Evolutionary conservation across 352 stramenopile genomes (phyloP), one percentile per base, ranked within the genome.

Genomic region (Aphanomyces cochlioides): DNA sequence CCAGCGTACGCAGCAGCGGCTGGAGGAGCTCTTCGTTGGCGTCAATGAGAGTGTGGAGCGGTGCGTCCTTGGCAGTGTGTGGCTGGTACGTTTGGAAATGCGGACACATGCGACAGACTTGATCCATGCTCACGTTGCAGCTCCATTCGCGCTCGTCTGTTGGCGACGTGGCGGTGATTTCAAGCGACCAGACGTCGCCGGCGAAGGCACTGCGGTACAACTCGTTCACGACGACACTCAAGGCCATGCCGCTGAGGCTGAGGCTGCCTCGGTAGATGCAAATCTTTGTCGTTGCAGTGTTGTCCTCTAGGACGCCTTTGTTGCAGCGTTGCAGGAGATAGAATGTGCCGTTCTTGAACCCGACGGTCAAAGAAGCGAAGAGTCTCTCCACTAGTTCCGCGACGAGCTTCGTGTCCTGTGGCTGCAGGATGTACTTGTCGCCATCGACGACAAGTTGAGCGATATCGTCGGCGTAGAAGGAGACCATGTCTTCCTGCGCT

Each of bases 261-360:
- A 15, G 41, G 10, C 78, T 86, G n/a, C 81, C 79, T 47, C 80
- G 75, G 36, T 88, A 89, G 37, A 89, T 77, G 4, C 69, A 73
- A 53, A 83, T 67, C 7, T n/a, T 60, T 12, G 5, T 43, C 43
- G 36, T 47, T 5, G 61, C 13, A 43, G 40, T 8, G 36, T 47
- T 21, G 56, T 43, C 39, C 28, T 28, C 28, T 2, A 2, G 28
- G 28, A 28, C 28, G 28, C 28, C 28, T 0, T 28, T 2, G n/a
- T 21, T 57, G 10, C 70, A 47, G 2, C 63, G 57, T 66, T 92
- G 81, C 0, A 75, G 77, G 57, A 92, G 43, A 5, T 90, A 76
- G 5, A 92, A 72, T 34, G 87, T 82, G 2, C 83, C 83, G 38
- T 87, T 84, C 73, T 90, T 92, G 72, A 85, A 90, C 15, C 85